These are phyloP conservation scores for Ophiostoma tasmaniense DNA, from an alignment of 2,329 filamentous ascomycete species.

Conservation along the genomic window DNA sequence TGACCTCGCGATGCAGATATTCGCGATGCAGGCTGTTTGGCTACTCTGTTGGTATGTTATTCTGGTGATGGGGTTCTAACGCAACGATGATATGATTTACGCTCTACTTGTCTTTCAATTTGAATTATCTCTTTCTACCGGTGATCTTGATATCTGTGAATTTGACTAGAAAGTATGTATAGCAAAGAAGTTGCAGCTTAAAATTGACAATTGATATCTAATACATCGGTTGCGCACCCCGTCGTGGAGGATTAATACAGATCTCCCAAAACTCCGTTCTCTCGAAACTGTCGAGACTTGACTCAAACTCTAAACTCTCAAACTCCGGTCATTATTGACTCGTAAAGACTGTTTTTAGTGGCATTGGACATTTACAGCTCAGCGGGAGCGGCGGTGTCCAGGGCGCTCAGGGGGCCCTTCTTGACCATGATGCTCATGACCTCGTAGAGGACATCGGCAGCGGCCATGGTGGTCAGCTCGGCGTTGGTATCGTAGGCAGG, in stretches of 20 bases:
- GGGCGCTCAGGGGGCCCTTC: conserved; percentile 56
- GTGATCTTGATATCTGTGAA: neutral
- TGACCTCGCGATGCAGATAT: neutral
- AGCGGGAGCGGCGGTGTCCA: neutral
- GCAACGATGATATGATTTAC: neutral
- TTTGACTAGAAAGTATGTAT: neutral
- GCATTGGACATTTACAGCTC: conserved; percentile 2
- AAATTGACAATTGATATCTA: neutral
- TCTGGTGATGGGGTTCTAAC: neutral
- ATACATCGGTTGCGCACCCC: neutral
- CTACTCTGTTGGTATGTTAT: neutral
- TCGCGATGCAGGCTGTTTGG: neutral
- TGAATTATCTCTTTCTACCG: neutral
- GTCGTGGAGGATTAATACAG: neutral
- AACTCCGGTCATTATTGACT: neutral
- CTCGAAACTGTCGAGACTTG: neutral
- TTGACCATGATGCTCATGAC: conserved; percentile 78
- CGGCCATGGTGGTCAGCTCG: conserved; percentile 65
- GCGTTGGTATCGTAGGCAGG: conserved; percentile 66
- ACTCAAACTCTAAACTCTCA: neutral
- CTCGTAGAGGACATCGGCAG: conserved; percentile 63
- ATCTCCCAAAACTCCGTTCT: neutral
- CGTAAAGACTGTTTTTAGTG: neutral
- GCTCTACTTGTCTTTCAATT: neutral
- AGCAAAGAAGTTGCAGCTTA: neutral